Conservation (phyloP, 139 green algal species). For the Bryopsis sp. region DNA sequence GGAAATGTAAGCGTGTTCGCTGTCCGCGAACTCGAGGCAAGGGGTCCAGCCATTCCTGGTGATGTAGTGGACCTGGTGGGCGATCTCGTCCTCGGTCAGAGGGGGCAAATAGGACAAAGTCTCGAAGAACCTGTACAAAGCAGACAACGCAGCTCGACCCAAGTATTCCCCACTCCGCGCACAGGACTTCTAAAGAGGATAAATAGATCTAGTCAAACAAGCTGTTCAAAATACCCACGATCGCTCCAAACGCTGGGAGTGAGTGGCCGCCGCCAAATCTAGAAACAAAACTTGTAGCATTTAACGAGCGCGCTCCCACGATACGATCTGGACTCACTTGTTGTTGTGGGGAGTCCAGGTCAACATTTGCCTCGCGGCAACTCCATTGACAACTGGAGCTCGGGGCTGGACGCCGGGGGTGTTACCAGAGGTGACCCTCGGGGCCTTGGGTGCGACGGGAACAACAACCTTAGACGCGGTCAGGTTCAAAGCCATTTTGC, state of each 20-base stretch:
- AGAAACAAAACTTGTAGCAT: too few relatives aligned
- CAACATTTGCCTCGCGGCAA: conserved; percentile 54
- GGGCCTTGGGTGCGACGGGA: not conserved
- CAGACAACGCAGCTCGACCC: not conserved
- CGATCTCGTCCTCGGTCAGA: conserved; percentile 81
- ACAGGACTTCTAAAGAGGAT: too few relatives aligned
- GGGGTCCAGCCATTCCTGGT: conserved; percentile 80
- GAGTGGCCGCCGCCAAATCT: too few relatives aligned
- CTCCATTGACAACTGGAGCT: too few relatives aligned
- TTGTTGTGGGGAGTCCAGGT: conserved; percentile 75
- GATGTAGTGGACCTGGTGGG: conserved; percentile 92
- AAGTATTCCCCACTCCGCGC: too few relatives aligned
- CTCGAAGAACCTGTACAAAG: conserved; percentile 54
- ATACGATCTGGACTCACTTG: conserved; percentile 54
- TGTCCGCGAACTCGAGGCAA: conserved; percentile 90
- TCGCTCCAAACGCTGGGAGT: too few relatives aligned
- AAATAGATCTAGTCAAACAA: too few relatives aligned
- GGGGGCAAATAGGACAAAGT: conserved; percentile 98
- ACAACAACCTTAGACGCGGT: conserved; percentile 6
- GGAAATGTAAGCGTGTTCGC: conserved; percentile 59
- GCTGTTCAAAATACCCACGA: too few relatives aligned
- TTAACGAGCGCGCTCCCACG: too few relatives aligned
- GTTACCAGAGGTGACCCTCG: too few relatives aligned
- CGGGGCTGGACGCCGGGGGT: too few relatives aligned
- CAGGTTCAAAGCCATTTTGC: conserved; percentile 8